Evolutionary conservation across 2,329 filamentous ascomycete genomes (phyloP), one percentile per base, ranked within the genome.

Genomic region (Harringtonia aguacate): DNA sequence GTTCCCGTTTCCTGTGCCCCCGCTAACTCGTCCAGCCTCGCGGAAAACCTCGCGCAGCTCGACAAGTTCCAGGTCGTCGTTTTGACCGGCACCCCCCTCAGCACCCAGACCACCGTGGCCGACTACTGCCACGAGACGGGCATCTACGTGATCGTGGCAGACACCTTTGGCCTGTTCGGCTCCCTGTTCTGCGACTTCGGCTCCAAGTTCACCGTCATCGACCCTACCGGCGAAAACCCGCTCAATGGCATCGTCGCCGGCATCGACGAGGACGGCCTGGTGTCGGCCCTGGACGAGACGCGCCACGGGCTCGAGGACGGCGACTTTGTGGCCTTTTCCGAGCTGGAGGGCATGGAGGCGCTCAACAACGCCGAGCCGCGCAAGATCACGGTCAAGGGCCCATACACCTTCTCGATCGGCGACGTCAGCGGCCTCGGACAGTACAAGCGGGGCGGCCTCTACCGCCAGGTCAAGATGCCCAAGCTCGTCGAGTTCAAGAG

Each of bases 141-240:
- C 50, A 95, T 98, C 54, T 95, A 86, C 61, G 68, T 98, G 33
- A 81, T 95, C 40, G 77, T 87, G 45, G 79, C 86, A 8, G 89
- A 95, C 58, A 94, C 86, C 0, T 95, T 86, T 56, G 92, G 92
- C 52, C 75, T 98, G 28, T 98, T 98, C 59, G 92, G 92, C 41
- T 86, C 83, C 52, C 84, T 98, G 53, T 98, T 98, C 68, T 95
- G 89, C 57, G 92, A 98, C 59, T 98, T 98, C 59, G 92, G 92
- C 53, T 80, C 90, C 58, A 86, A 92, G 56, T 98, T 98, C 63
- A 87, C 86, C 6, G 79, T 92, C 44, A 81, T 87, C 51, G 92
- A 98, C 58, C 69, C 88, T 4, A 97, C 85, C 14, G 92, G 92
- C 55, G 92, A 98, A 67, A 86, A 86, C 49, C 84, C 86, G 6